Conservation (phyloP, 2,329 filamentous ascomycete species). For the Geosmithia putterillii region DNA sequence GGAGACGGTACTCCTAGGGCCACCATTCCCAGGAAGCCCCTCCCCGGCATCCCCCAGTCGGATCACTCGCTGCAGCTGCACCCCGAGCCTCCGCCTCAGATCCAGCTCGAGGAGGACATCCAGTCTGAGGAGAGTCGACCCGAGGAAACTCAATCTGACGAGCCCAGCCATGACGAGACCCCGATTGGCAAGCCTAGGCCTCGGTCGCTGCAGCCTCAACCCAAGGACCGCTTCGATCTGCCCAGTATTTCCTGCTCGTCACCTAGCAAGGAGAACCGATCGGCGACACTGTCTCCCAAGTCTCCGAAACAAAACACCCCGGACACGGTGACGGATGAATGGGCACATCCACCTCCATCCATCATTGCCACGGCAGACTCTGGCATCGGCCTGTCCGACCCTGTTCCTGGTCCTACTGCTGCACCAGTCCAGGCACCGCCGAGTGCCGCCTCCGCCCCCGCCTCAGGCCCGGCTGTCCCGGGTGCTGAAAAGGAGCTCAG, state of each 20-base stretch:
- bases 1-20: slow-evolving; percentile 26
- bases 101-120: not conserved
- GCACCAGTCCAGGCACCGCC: not conserved
- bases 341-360: not conserved
- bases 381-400: not conserved
- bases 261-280: no score
- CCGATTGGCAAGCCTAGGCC: no score
- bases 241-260: no score
- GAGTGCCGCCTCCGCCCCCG: no score
- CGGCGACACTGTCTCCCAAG: no score
- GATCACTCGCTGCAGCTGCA: not conserved
- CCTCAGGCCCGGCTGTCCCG: no score
- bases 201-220: no score
- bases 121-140: no score
- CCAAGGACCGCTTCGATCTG: no score
- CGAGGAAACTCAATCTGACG: no score
- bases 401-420: not conserved
- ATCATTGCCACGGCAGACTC: not conserved
- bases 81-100: not conserved
- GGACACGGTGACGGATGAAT: not conserved
- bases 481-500: not conserved
- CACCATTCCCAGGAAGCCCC: slow-evolving; percentile 40
- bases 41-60: slow-evolving; percentile 20
- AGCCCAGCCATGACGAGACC: no score
- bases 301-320: no score